Conservation (phyloP, 768 basidiomycete species). For the Phylloporus arenicola region DNA sequence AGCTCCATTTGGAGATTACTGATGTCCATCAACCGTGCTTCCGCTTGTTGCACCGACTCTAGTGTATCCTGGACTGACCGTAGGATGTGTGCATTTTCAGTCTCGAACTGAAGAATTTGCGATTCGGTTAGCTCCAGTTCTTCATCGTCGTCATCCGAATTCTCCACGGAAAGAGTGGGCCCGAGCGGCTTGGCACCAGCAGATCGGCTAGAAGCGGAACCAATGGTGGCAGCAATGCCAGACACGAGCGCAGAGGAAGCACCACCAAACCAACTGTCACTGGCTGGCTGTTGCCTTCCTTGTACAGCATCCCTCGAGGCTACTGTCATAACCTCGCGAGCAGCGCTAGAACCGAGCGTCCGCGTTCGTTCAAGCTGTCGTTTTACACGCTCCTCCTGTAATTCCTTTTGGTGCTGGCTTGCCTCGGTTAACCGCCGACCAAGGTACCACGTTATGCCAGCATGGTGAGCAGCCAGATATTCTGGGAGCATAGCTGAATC, state of each 20-base stretch:
- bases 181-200: constrained; percentile 24
- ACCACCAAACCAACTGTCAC: constrained; percentile 57
- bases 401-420: constrained; percentile 72
- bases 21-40: constrained; percentile 88
- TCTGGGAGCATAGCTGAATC: constrained; percentile 49
- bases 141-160: constrained; percentile 64
- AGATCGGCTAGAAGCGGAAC: constrained; percentile 36
- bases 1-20: constrained; percentile 90
- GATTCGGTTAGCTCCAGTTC: constrained; percentile 79
- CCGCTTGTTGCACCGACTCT: constrained; percentile 86
- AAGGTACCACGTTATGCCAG: constrained; percentile 90
- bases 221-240: constrained; percentile 57
- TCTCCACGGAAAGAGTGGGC: constrained; percentile 33
- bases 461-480: constrained; percentile 81
- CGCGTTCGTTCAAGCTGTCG: constrained; percentile 80
- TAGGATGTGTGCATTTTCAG: constrained; percentile 84
- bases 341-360: constrained; percentile 77
- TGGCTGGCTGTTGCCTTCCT: constrained; percentile 14
- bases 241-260: constrained; percentile 50
- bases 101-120: constrained; percentile 89
- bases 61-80: constrained; percentile 81
- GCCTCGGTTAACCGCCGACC: constrained; percentile 73
- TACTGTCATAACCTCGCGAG: constrained; percentile 53
- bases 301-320: constrained; percentile 27
- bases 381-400: constrained; percentile 92